Evolutionary conservation across 192 early-diverging fungal species (phyloP).

Genomic region (Ambispora gerdemannii): DNA sequence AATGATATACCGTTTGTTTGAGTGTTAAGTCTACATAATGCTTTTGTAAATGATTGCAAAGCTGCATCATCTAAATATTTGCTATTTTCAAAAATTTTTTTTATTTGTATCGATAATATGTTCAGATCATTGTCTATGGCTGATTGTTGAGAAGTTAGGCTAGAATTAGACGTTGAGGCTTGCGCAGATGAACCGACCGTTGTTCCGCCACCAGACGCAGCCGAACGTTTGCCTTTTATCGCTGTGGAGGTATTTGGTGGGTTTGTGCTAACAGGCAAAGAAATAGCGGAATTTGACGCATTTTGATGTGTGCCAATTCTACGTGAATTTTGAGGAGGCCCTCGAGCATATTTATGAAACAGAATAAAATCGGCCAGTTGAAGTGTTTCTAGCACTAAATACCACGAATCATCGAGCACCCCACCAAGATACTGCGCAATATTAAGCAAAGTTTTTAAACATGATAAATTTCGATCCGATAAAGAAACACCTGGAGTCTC

Average conservation of each 20-base stretch:
- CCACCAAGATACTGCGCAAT: conserved; percentile 71
- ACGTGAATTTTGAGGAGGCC: conserved; percentile 38
- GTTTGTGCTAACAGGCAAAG: conserved; percentile 11
- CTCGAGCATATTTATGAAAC: conserved; percentile 42
- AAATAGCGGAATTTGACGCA: conserved; percentile 21
- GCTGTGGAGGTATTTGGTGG: conserved; percentile 5
- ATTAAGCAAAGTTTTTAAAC: conserved; percentile 67
- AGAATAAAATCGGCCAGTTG: conserved; percentile 83
- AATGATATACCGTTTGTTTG: conserved; percentile 50
- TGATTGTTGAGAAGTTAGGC: conserved; percentile 33
- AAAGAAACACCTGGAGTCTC: conserved; percentile 42
- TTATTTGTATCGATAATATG: conserved; percentile 49
- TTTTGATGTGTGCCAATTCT: conserved; percentile 34
- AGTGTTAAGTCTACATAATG: conserved; percentile 63
- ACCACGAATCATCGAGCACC: conserved; percentile 82
- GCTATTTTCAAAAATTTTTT: conserved; percentile 70
- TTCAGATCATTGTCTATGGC: conserved; percentile 45
- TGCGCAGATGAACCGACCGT: not conserved
- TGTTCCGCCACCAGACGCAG: not conserved
- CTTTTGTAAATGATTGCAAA: conserved; percentile 63
- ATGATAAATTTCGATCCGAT: conserved; percentile 74
- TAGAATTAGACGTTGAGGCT: not conserved
- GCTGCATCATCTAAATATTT: conserved; percentile 52
- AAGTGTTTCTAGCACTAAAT: conserved; percentile 79
- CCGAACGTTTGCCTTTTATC: conserved; percentile 11